Base-by-base conservation (phyloP, 495 filamentous ascomycete genomes). In the Penicillium daleae region DNA sequence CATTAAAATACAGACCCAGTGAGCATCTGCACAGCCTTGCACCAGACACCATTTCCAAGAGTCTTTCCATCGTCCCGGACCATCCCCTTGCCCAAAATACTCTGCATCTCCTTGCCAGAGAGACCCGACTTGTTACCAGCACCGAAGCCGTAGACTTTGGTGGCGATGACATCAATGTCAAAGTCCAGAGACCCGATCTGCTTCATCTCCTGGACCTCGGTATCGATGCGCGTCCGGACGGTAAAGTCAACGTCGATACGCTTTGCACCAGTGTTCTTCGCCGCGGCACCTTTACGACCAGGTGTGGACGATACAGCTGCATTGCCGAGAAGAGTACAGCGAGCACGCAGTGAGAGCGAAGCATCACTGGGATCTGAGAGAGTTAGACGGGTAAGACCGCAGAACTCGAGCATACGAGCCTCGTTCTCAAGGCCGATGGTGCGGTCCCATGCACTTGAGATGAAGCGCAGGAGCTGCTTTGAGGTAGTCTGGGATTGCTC, bases 111-210 rank as follows among this genome's bases (percentile, higher is more conserved):
- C 8, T 64, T 66, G 24, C 78, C 74, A 0, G 79, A 71, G 0
- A 78, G 53, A 26, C 74, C 75, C 1, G 66, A 68, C 46, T 70
- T 67, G 40, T 69, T 76, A 2, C 54, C 68, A 10, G 65, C 54
- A 10, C 72, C 76, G 39, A 82, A 82, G 8, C 79, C 79, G 44
- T 82, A 82, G 54, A 82, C 72, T 57, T 82, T 82, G 37, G 72
- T 80, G 8, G 78, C 77, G 12, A 78, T 57, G 2, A 76, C 76
- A 22, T 79, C 73, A 15, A 77, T 79, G 26, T 78, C 69, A 40
- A 82, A 71, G 13, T 76, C 71, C 56, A 82, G 49, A 15, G 61
- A 61, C 21, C 76, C 74, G 29, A 78, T 68, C 17, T 53, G 29
- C 2, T 62, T 60, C 42, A 65, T 56, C 24, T 66, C 62, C 1